Evolutionary conservation across 306 rosid species (phyloP).

Genomic region (Begonia loranthoides): DNA sequence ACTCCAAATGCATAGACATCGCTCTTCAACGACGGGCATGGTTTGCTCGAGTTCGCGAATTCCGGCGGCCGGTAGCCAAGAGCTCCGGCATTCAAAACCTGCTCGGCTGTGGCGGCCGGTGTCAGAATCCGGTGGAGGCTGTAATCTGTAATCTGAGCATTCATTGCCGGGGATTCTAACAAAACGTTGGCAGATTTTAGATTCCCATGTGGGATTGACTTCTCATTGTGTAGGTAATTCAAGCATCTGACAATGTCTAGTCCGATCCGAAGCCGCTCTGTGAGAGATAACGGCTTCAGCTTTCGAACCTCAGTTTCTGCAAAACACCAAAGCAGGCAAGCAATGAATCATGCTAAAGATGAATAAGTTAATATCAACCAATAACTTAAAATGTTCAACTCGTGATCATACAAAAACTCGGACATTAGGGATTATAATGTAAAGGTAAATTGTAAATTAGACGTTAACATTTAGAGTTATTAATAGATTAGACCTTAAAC

Average conservation of each 20-base stretch:
- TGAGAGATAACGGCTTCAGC: constrained; percentile 35
- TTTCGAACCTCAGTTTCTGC: constrained; percentile 42
- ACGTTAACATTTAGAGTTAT: no score
- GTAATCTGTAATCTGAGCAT: constrained; percentile 47
- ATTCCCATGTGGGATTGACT: constrained; percentile 79
- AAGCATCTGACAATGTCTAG: constrained; percentile 44
- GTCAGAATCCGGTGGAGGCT: constrained; percentile 65
- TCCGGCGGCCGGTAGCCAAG: constrained; percentile 77
- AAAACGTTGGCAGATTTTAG: constrained; percentile 67
- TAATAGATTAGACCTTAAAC: no score
- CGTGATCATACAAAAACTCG: no score
- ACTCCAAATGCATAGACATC: constrained; percentile 77
- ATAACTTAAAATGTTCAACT: no score
- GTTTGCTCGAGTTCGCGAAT: constrained; percentile 55
- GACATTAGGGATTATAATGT: no score
- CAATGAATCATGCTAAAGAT: constrained; percentile 3
- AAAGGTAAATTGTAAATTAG: no score
- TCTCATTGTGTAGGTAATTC: constrained; percentile 53
- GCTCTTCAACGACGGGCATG: constrained; percentile 62
- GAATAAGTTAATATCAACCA: not conserved
- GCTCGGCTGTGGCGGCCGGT: constrained; percentile 58
- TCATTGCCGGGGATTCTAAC: constrained; percentile 31
- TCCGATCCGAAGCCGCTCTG: constrained; percentile 40
- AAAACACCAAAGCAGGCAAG: constrained; percentile 3
- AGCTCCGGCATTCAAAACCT: constrained; percentile 59